Base-by-base conservation (phyloP, 1,284 basidiomycete genomes). In the Cryptococcus sp. region DNA sequence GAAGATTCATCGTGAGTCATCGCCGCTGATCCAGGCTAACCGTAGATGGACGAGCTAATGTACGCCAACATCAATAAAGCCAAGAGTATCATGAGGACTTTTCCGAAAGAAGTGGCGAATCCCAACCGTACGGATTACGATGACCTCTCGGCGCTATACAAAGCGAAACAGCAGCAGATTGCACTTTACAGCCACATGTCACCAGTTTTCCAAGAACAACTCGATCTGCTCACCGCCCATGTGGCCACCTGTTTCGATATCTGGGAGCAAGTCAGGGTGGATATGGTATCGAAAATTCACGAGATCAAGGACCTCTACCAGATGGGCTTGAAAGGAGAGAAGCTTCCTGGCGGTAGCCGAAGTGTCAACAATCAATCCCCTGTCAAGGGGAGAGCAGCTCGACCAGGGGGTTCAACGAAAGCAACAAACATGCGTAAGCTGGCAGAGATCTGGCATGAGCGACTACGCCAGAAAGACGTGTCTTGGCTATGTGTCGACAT, bases 11-110 rank as follows among this genome's bases (percentile, higher is more conserved):
- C 32, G 67, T 67, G 39, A 52, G 69, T 65, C 2, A n/a, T 22
- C 1, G 9, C 24, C 22, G 40, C 10, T 9, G 19, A 36, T 19
- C 48, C 49, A 46, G 25, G 55, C 19, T 39, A 14, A 39, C 58
- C 40, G 7, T 44, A 69, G 69, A 66, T 69, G 62, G 69, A 68
- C 52, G 31, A 32, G 14, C 47, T 71, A 13, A 53, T 59, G 43
- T 19, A 42, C 4, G 32, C 46, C 7, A 61, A 57, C 1, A n/a
- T 54, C 28, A 25, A 25, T 1, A 55, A 58, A 4, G 48, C 46
- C 3, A 23, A 48, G 9, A 49, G 45, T 4, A 54, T 67, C 13
- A 54, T 69, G 23, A 44, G 46, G 1, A 21, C 39, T 22, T 69
- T 67, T 46, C 61, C 61, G 0, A 50, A 49, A n/a, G 50, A 56